Evolutionary conservation across 768 basidiomycete genomes (phyloP).

Genomic region (Termitomyces sp.): DNA sequence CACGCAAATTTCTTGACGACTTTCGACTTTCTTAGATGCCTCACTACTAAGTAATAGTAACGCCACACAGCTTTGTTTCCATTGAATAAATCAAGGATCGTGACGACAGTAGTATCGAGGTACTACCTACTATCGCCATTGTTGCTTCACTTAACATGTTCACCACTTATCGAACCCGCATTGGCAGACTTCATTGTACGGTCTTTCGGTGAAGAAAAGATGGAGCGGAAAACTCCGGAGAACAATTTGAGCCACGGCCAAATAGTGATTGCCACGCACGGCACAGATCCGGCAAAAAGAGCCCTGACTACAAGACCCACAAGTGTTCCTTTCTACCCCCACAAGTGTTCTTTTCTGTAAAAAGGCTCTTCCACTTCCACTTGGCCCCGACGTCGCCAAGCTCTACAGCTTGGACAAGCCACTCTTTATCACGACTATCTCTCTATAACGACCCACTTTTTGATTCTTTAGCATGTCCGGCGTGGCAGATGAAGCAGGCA

Average conservation of each 20-base stretch:
- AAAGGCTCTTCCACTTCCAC: not conserved
- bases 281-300: constrained; percentile 2
- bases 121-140: not conserved
- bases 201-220: not conserved
- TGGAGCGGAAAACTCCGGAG: not conserved
- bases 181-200: not conserved
- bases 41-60: not conserved
- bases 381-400: constrained; percentile 1
- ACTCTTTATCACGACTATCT: constrained; percentile 11
- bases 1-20: not conserved
- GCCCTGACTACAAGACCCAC: constrained; percentile 6
- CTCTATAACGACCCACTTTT: constrained; percentile 8
- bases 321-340: constrained; percentile 1
- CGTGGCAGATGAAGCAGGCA: constrained; percentile 28
- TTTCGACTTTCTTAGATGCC: not conserved
- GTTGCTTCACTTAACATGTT: not conserved
- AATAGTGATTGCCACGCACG: constrained; percentile 5
- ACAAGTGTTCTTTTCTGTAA: too few relatives aligned
- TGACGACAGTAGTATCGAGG: not conserved
- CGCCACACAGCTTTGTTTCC: not conserved
- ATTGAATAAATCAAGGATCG: not conserved
- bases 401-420: constrained; percentile 5
- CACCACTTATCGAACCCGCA: not conserved
- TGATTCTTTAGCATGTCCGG: constrained; percentile 23
- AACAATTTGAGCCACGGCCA: constrained; percentile 5